These are phyloP conservation scores for Trichophyton rubrum DNA, from an alignment of 2,329 filamentous ascomycete species.

Conservation along the genomic window DNA sequence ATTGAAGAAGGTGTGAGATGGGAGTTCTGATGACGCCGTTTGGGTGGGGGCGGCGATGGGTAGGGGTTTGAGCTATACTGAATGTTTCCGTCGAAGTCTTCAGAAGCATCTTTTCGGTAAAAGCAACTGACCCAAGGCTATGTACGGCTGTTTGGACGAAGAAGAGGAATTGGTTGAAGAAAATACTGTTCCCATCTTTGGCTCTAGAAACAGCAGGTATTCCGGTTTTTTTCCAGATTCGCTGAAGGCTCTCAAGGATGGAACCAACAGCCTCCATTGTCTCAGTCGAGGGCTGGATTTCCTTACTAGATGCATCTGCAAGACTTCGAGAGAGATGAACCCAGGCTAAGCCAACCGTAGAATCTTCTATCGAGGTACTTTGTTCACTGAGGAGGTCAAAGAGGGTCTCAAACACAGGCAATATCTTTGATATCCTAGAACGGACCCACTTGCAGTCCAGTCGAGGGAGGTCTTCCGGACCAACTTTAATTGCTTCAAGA, in stretches of 20 bases:
- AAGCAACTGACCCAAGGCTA: conserved; percentile 38
- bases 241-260: conserved; percentile 55
- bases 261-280: conserved; percentile 66
- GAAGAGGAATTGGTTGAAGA: conserved; percentile 40
- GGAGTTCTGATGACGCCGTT: conserved; percentile 25
- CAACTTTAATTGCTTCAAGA: conserved; percentile 44
- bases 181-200: conserved; percentile 21
- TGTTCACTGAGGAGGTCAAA: conserved; percentile 20
- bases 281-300: conserved; percentile 78
- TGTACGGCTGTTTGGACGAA: conserved; percentile 40
- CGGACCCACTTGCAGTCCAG: conserved; percentile 82
- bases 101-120: conserved; percentile 38
- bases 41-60: conserved; percentile 19
- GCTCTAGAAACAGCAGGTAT: conserved; percentile 28
- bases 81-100: conserved; percentile 46
- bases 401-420: conserved; percentile 47
- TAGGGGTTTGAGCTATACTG: conserved; percentile 31
- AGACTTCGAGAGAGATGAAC: conserved; percentile 49
- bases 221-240: conserved; percentile 54
- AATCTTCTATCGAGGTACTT: conserved; percentile 24
- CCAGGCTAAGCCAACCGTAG: conserved; percentile 46
- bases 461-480: conserved; percentile 64
- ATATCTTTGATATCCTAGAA: conserved; percentile 53
- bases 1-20: conserved; percentile 28
- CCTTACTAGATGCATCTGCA: conserved; percentile 57